Evolutionary conservation across 106 monocot species (phyloP).

Genomic region (Apostasia shenzhenica): DNA sequence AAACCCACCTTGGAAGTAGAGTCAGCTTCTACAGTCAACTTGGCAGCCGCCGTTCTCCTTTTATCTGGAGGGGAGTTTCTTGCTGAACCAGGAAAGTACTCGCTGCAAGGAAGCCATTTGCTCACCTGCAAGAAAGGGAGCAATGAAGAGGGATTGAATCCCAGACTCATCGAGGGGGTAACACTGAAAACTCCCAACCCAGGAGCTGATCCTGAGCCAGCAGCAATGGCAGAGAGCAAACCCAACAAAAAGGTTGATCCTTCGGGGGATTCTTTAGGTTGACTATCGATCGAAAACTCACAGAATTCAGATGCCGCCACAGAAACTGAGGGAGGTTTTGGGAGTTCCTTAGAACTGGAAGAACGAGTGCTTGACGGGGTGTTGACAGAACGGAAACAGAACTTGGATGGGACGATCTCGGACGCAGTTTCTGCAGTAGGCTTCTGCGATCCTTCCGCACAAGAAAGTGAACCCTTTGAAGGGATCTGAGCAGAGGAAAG

Average conservation of each 20-base stretch:
- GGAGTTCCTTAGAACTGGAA: too few relatives aligned
- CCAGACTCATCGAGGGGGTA: slow-evolving; percentile 36
- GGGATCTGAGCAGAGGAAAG: slow-evolving; percentile 8
- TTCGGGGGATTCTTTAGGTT: not conserved
- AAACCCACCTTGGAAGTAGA: not conserved
- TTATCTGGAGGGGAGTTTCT: not conserved
- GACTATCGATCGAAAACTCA: not conserved
- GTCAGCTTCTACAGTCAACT: slow-evolving; percentile 2
- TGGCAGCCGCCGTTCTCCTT: not conserved
- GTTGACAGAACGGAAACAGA: too few relatives aligned
- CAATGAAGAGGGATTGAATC: slow-evolving; percentile 50
- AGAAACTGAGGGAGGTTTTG: too few relatives aligned
- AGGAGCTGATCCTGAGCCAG: slow-evolving; percentile 21
- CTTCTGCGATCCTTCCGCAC: too few relatives aligned
- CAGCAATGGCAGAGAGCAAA: slow-evolving; percentile 37
- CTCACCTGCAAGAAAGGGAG: slow-evolving; percentile 46
- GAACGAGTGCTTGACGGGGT: too few relatives aligned
- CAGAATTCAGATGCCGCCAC: too few relatives aligned
- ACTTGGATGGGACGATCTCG: too few relatives aligned
- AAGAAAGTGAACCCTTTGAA: too few relatives aligned
- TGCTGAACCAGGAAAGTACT: slow-evolving; percentile 37
- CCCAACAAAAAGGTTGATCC: slow-evolving; percentile 13
- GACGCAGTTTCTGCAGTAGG: too few relatives aligned
- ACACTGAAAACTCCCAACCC: slow-evolving; percentile 35
- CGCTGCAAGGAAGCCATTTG: slow-evolving; percentile 90